phyloP scores from a whole-genome alignment of 345 rosid species.

The Eucalyptus microcorys region DNA sequence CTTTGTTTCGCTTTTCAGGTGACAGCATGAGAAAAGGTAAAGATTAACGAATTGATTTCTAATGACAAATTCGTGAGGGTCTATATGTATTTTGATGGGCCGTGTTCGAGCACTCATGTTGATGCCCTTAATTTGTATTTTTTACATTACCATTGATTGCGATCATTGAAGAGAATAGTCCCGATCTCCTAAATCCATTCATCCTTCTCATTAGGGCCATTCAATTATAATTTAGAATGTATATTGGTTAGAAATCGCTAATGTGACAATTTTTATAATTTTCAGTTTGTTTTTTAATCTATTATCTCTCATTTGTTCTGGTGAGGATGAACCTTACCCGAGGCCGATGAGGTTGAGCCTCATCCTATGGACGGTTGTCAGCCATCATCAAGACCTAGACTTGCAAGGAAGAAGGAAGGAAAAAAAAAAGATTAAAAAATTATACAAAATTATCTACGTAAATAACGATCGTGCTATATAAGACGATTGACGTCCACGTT shows the following conservation, averaged over 20 bases:
- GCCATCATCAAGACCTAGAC: background rate
- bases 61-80: background rate
- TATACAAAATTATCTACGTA: background rate
- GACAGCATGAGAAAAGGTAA: background rate
- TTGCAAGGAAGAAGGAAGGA: background rate
- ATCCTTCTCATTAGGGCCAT: background rate
- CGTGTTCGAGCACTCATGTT: background rate
- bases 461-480: rapidly evolving
- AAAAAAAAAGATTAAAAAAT: background rate
- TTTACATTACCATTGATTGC: background rate
- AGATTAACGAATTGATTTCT: background rate
- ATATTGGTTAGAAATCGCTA: rapidly evolving
- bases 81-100: background rate
- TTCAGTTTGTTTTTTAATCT: background rate
- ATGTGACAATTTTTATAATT: background rate
- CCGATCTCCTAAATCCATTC: background rate
- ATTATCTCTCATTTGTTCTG: background rate
- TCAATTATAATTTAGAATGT: background rate
- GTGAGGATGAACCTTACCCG: background rate
- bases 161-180: background rate
- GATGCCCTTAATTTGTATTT: background rate
- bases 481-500: rapidly evolving
- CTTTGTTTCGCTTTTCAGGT: background rate
- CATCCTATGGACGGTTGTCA: background rate
- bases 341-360: background rate